A percentile compares a stretch with the other conserved stretches of the same genome.
These are phyloP conservation scores for Nakataea oryzae DNA, from an alignment of 2,329 filamentous ascomycete genomes.

Conservation along the genomic window DNA sequence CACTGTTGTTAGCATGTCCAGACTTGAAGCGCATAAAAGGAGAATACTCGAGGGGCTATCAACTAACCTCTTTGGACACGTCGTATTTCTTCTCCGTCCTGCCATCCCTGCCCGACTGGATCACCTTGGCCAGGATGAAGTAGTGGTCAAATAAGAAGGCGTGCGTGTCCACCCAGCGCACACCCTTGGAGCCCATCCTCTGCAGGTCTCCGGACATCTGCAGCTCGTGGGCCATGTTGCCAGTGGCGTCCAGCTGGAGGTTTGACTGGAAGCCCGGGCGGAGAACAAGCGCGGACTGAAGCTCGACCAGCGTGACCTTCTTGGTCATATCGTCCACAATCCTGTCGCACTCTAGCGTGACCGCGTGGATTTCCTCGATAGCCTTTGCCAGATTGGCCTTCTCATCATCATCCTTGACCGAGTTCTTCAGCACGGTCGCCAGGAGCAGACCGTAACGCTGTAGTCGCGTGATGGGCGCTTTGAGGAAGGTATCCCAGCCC, in stretches of 20 bases:
- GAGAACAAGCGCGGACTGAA: slow-evolving; percentile 73
- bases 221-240: slow-evolving; percentile 57
- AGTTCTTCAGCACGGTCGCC: slow-evolving; percentile 73
- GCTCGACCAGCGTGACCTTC: slow-evolving; percentile 79
- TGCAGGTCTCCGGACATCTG: slow-evolving; percentile 85
- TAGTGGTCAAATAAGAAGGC: slow-evolving; percentile 95
- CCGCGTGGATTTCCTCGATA: slow-evolving; percentile 82
- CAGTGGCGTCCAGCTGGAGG: slow-evolving; percentile 88
- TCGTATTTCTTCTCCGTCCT: slow-evolving; percentile 79
- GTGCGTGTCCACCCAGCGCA: slow-evolving; percentile 90
- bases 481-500: slow-evolving; percentile 90
- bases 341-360: slow-evolving; percentile 82
- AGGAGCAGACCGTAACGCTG: slow-evolving; percentile 84
- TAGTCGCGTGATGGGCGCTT: slow-evolving; percentile 82
- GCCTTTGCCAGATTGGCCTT: slow-evolving; percentile 75
- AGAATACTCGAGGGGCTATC: not conserved
- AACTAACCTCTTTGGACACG: slow-evolving; percentile 72
- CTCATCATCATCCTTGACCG: slow-evolving; percentile 76
- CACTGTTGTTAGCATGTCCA: slow-evolving; percentile 10
- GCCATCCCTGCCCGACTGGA: slow-evolving; percentile 51
- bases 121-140: slow-evolving; percentile 79
- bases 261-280: slow-evolving; percentile 82
- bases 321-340: slow-evolving; percentile 89
- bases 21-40: not conserved
- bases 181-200: slow-evolving; percentile 76